phyloP scores from a whole-genome alignment of 1,284 basidiomycete species.

The Sporisorium scitamineum region DNA sequence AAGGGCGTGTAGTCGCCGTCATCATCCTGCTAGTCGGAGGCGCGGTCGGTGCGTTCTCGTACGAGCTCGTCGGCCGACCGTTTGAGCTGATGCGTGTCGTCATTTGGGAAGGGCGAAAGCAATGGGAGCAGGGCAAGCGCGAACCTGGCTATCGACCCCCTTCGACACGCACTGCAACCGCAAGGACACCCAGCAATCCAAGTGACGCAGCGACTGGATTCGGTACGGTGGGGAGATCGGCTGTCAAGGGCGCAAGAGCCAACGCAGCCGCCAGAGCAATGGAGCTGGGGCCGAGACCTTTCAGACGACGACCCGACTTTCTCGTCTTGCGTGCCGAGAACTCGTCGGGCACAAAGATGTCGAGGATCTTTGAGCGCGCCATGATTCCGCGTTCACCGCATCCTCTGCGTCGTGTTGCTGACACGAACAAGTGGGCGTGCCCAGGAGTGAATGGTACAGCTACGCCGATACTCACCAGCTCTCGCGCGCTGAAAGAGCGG shows the following conservation, averaged over 20 bases:
- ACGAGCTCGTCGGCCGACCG: conserved; percentile 67
- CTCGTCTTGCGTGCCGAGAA: conserved; percentile 32
- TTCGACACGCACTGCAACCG: conserved; percentile 1
- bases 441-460: conserved; percentile 13
- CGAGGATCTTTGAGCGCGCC: conserved; percentile 28
- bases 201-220: conserved; percentile 13
- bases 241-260: conserved; percentile 28
- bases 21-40: conserved; percentile 61
- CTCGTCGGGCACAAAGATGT: conserved; percentile 14
- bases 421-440: background rate
- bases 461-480: conserved; percentile 25
- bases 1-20: conserved; percentile 58
- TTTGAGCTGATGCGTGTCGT: conserved; percentile 68
- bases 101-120: conserved; percentile 66
- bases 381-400: conserved; percentile 34
- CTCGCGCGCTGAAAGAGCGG: conserved; percentile 13
- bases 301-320: conserved; percentile 22
- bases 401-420: conserved; percentile 23
- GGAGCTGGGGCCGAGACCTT: conserved; percentile 12
- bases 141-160: conserved; percentile 29
- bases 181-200: background rate
- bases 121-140: conserved; percentile 61
- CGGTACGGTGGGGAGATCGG: conserved; percentile 19
- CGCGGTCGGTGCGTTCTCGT: conserved; percentile 62
- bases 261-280: conserved; percentile 14